phyloP scores from a whole-genome alignment of 495 filamentous ascomycete species.

The Aspergillus coremiiformis region DNA sequence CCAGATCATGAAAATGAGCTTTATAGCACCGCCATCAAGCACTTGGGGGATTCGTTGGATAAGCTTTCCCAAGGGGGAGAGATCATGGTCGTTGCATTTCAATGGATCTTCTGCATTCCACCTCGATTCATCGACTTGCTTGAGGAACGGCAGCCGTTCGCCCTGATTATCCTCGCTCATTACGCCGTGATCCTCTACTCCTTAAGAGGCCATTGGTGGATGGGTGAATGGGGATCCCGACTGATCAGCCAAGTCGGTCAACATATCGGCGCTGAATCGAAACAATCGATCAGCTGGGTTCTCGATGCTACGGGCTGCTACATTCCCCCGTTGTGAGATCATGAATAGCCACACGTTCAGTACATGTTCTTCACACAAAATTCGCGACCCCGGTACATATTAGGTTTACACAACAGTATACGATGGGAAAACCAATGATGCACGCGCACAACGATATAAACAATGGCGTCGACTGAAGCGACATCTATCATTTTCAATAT shows the following conservation, averaged over 20 bases:
- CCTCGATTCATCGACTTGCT: conserved; percentile 45
- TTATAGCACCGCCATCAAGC: conserved; percentile 25
- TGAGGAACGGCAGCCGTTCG: conserved; percentile 43
- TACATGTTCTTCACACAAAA: not conserved
- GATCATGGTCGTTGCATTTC: conserved; percentile 34
- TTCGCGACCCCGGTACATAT: not conserved
- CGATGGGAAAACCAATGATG: too few relatives aligned
- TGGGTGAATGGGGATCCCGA: conserved; percentile 37
- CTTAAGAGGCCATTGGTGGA: conserved; percentile 45
- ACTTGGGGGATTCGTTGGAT: conserved; percentile 24
- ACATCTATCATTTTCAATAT: too few relatives aligned
- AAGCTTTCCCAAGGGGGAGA: conserved; percentile 30
- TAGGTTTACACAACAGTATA: not conserved
- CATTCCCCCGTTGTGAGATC: not conserved
- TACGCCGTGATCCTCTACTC: conserved; percentile 44
- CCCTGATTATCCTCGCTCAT: conserved; percentile 46
- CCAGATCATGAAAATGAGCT: conserved; percentile 24
- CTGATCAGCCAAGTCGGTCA: conserved; percentile 29
- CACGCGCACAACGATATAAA: too few relatives aligned
- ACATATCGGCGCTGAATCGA: conserved; percentile 25
- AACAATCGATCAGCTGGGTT: conserved; percentile 31
- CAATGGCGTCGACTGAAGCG: too few relatives aligned
- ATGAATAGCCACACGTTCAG: not conserved
- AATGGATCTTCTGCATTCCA: conserved; percentile 46
- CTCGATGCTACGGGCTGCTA: conserved; percentile 35